phyloP scores from a whole-genome alignment of 2,329 filamentous ascomycete species.

The Ascochyta clinopodiicola region DNA sequence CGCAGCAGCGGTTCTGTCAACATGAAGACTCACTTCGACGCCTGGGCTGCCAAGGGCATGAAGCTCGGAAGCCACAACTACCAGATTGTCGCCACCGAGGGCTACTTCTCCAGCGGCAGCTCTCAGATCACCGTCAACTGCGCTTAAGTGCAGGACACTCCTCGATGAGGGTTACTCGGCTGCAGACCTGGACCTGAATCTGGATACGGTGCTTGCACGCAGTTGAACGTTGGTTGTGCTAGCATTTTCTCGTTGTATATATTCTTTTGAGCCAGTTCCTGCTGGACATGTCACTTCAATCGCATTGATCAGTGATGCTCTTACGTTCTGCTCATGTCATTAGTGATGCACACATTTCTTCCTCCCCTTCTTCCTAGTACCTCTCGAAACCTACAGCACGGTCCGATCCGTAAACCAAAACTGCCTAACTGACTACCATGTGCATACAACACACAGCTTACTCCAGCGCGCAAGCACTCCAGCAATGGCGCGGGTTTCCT shows the following conservation, averaged over 20 bases:
- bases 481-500: too few species aligned
- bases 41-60: conserved; percentile 44
- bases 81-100: conserved; percentile 61
- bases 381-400: too few species aligned
- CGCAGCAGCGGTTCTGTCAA: conserved; percentile 40
- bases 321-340: too few species aligned
- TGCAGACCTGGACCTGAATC: conserved; percentile 9
- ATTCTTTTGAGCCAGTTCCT: neutral
- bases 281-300: too few species aligned
- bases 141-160: conserved; percentile 18
- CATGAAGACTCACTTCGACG: conserved; percentile 45
- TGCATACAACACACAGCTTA: too few species aligned
- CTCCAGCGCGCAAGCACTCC: too few species aligned
- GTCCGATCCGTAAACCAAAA: too few species aligned
- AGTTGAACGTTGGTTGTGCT: neutral
- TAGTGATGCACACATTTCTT: too few species aligned
- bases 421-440: too few species aligned
- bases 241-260: conserved; percentile 3
- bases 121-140: conserved; percentile 56
- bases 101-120: conserved; percentile 58
- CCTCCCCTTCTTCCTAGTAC: too few species aligned
- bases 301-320: too few species aligned
- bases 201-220: neutral
- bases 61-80: conserved; percentile 42
- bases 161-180: neutral